Evolutionary conservation across 148 eudicot species (phyloP).

Genomic region (Arbutus unedo): DNA sequence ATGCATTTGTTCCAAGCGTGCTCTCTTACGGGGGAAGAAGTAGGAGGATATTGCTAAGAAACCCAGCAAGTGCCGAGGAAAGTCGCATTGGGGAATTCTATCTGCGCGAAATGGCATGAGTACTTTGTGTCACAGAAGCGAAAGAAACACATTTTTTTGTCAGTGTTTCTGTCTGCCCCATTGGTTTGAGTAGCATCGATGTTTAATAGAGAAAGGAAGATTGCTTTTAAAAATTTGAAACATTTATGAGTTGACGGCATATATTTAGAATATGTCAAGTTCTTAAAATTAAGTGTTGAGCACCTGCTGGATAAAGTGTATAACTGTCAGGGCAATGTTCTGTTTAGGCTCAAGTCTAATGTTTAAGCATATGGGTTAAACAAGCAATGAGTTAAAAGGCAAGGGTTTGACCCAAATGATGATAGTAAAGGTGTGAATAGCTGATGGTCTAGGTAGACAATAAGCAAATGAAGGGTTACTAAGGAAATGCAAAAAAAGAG

Average conservation of each 20-base stretch:
- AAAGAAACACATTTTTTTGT: too few relatives aligned
- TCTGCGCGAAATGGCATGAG: too few relatives aligned
- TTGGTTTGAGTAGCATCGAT: background rate
- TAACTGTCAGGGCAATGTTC: background rate
- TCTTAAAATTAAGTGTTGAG: background rate
- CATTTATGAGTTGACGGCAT: background rate
- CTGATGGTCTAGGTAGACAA: background rate
- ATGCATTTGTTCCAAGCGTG: background rate
- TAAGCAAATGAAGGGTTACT: background rate
- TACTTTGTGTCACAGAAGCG: too few relatives aligned
- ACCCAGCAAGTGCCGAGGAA: too few relatives aligned
- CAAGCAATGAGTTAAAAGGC: background rate
- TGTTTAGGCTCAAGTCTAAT: background rate
- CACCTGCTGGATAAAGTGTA: background rate
- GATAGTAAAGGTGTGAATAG: background rate
- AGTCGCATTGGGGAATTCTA: too few relatives aligned
- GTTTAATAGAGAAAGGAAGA: background rate
- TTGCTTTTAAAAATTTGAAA: background rate
- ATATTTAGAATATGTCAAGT: background rate
- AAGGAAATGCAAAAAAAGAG: background rate
- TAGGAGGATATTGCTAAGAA: too few relatives aligned
- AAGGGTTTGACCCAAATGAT: background rate
- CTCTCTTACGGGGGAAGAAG: background rate
- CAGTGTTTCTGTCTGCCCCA: background rate
- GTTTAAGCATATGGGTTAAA: background rate